Evolutionary conservation across 805 yeast genomes (phyloP).

Genomic region (Peterozyma toletana): DNA sequence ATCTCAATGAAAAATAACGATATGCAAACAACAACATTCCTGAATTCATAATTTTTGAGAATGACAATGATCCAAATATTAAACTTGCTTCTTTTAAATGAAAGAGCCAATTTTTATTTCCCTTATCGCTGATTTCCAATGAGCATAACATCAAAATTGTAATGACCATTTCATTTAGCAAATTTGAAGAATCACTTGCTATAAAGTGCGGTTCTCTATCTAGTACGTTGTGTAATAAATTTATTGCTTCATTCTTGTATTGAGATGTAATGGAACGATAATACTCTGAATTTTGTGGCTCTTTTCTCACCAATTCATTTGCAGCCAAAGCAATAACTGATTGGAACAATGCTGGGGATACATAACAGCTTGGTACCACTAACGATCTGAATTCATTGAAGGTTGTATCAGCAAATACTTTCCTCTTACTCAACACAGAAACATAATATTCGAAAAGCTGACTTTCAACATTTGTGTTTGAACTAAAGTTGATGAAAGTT

Average conservation of each 20-base stretch:
- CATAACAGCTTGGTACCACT: conserved; percentile 6
- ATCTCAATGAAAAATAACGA: conserved; percentile 22
- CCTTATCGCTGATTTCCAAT: conserved; percentile 21
- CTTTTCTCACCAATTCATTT: conserved; percentile 6
- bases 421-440: conserved; percentile 6
- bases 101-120: conserved; percentile 21
- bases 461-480: conserved; percentile 6
- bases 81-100: conserved; percentile 22
- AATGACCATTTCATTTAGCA: conserved; percentile 18
- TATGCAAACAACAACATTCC: conserved; percentile 21
- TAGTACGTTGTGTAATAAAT: conserved; percentile 17
- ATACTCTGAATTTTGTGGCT: conserved; percentile 5
- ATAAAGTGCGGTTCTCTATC: conserved; percentile 14
- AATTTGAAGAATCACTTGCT: conserved; percentile 11
- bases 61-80: conserved; percentile 16
- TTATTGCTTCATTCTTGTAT: conserved; percentile 23
- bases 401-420: conserved; percentile 5
- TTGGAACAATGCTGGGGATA: conserved; percentile 7
- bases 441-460: conserved; percentile 8
- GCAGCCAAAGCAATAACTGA: conserved; percentile 7
- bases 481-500: conserved; percentile 4
- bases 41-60: conserved; percentile 14
- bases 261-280: conserved; percentile 7
- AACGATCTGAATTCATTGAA: conserved; percentile 5
- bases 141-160: conserved; percentile 23